phyloP scores from a whole-genome alignment of 306 rosid genomes.

The Prunus salicina region DNA sequence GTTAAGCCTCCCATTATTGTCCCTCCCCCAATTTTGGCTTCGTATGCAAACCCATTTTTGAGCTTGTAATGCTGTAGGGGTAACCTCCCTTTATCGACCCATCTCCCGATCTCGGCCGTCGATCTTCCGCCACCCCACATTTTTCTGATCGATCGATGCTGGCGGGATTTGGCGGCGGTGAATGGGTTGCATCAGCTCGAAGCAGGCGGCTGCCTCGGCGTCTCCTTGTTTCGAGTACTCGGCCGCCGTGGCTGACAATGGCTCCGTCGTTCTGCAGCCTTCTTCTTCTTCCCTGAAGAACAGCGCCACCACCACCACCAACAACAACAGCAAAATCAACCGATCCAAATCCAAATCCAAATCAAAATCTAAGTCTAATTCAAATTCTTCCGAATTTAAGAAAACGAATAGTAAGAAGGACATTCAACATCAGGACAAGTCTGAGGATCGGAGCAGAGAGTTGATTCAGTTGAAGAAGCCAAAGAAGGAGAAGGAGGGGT shows the following conservation, averaged over 20 bases:
- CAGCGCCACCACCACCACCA: neutral
- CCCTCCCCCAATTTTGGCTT: neutral
- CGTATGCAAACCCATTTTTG: conserved; percentile 26
- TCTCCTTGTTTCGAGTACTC: conserved; percentile 25
- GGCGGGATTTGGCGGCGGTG: conserved; percentile 29
- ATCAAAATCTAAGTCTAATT: neutral
- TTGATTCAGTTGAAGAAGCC: conserved; percentile 28
- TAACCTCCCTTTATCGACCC: conserved; percentile 19
- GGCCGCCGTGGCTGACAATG: conserved; percentile 20
- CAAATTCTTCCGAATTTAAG: conserved; percentile 1
- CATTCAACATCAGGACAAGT: neutral
- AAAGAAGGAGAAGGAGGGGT: conserved; percentile 31
- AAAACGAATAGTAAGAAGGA: conserved; percentile 20
- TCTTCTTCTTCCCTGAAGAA: neutral
- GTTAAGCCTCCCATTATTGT: neutral
- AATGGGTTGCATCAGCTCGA: conserved; percentile 97
- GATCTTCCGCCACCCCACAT: neutral
- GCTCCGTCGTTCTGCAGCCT: conserved; percentile 14
- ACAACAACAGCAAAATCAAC: neutral
- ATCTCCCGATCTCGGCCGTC: conserved; percentile 33
- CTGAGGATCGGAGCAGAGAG: conserved; percentile 42
- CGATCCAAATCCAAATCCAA: neutral
- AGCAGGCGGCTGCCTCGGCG: conserved; percentile 24
- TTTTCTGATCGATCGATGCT: conserved; percentile 29
- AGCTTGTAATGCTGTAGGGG: neutral